phyloP scores from a whole-genome alignment of 257 asterid genomes.

The Thymus mandschuricus region DNA sequence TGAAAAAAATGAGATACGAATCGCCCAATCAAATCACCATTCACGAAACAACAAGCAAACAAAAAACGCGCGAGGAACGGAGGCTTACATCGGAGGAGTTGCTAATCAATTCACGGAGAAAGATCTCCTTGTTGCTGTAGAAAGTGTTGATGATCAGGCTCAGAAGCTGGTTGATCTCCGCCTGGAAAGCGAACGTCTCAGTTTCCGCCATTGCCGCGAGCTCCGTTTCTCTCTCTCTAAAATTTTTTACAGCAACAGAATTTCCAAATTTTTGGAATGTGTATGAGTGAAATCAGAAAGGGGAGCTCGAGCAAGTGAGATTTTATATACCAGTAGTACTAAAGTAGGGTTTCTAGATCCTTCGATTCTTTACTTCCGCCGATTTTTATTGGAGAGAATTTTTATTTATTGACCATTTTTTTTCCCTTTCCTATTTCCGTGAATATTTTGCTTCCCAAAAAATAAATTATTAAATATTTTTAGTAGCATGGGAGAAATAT shows the following conservation, averaged over 20 bases:
- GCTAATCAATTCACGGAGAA: constrained; percentile 69
- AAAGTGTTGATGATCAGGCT: constrained; percentile 73
- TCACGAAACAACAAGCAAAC: neutral
- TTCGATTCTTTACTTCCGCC: constrained; percentile 11
- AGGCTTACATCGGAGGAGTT: constrained; percentile 69
- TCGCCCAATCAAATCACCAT: neutral
- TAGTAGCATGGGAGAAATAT: neutral
- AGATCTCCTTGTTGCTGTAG: constrained; percentile 79
- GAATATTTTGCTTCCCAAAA: too few species aligned
- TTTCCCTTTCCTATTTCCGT: neutral
- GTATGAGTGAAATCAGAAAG: neutral
- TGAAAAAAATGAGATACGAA: neutral
- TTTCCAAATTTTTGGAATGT: neutral
- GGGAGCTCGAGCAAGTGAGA: neutral
- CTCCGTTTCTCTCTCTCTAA: neutral
- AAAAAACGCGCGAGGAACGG: too few species aligned
- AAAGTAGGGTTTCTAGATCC: constrained; percentile 36
- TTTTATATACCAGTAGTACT: constrained; percentile 23
- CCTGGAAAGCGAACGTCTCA: constrained; percentile 80
- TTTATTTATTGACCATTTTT: neutral
- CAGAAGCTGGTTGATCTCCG: constrained; percentile 73
- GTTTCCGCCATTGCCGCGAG: constrained; percentile 47
- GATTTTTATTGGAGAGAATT: neutral
- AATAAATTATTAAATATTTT: too few species aligned
- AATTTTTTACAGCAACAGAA: neutral